A percentile compares a stretch with the other conserved stretches of the same genome.
Conservation (phyloP, 2,329 filamentous ascomycete genomes). For the Aspergillus sp. region DNA sequence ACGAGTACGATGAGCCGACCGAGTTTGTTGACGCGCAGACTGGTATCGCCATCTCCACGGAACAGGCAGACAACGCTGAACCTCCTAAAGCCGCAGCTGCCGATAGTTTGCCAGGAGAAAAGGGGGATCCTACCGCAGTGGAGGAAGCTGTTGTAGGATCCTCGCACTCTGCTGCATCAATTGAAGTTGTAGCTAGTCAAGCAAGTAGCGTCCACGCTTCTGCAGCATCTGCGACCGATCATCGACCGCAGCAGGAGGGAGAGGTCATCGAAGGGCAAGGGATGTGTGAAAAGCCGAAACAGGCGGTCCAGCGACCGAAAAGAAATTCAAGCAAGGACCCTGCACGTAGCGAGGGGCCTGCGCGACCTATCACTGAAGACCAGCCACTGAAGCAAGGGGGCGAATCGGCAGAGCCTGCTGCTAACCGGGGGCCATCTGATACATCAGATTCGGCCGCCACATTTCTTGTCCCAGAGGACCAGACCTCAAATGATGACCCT, state of each 20-base stretch:
- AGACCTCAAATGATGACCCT: slow-evolving; percentile 4
- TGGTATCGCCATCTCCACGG: slow-evolving; percentile 12
- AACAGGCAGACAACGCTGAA: background rate
- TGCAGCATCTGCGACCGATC: slow-evolving; percentile 14
- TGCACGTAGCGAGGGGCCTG: slow-evolving; percentile 11
- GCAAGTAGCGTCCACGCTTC: slow-evolving; percentile 13
- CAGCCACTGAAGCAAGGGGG: slow-evolving; percentile 19
- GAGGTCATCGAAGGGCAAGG: slow-evolving; percentile 26
- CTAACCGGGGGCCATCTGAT: slow-evolving; percentile 3
- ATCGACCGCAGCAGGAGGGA: slow-evolving; percentile 8
- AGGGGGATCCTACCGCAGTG: slow-evolving; percentile 2
- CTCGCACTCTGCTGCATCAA: slow-evolving; percentile 11
- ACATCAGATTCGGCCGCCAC: background rate
- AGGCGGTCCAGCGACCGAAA: slow-evolving; percentile 21
- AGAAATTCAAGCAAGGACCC: slow-evolving; percentile 19
- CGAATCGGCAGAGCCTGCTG: slow-evolving; percentile 8
- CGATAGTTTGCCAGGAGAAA: slow-evolving; percentile 1
- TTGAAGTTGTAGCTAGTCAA: slow-evolving; percentile 12
- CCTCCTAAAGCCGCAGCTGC: background rate
- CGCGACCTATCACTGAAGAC: slow-evolving; percentile 11
- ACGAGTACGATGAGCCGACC: slow-evolving; percentile 21
- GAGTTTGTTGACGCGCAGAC: slow-evolving; percentile 12
- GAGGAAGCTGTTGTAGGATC: slow-evolving; percentile 12
- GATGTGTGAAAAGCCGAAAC: slow-evolving; percentile 19
- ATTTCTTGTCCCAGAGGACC: background rate